A percentile compares a stretch with the other conserved stretches of the same genome.
Evolutionary conservation across 345 rosid species (phyloP).

Genomic region (Eucalyptus polybractea): DNA sequence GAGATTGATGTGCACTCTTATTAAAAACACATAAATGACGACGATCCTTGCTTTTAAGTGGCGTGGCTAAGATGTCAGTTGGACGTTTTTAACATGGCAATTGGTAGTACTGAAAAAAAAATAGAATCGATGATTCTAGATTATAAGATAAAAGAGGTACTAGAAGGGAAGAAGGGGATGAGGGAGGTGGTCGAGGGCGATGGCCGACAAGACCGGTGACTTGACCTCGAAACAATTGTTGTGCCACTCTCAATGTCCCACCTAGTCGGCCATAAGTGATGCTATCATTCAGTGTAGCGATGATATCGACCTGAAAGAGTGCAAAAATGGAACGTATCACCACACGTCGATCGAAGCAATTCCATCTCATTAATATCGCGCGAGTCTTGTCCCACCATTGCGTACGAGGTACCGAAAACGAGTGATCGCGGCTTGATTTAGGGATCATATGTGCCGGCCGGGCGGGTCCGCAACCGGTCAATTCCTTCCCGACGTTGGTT

Average conservation of each 20-base stretch:
- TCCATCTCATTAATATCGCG: fast-evolving
- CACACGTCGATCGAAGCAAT: fast-evolving
- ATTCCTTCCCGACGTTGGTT: background rate
- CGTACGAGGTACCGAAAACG: background rate
- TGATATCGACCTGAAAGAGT: background rate
- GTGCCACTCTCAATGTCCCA: too few relatives aligned
- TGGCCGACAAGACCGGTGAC: background rate
- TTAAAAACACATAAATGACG: background rate
- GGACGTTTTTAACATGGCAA: background rate
- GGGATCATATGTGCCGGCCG: background rate
- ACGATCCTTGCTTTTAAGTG: background rate
- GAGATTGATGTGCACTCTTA: background rate
- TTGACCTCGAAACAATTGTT: too few relatives aligned
- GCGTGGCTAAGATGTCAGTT: background rate
- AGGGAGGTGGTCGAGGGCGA: background rate
- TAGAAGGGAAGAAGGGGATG: background rate
- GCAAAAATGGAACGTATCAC: background rate
- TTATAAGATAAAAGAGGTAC: too few relatives aligned
- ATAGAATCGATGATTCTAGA: background rate
- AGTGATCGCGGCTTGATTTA: background rate
- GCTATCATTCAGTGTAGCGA: background rate
- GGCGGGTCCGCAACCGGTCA: background rate
- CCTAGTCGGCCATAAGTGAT: background rate
- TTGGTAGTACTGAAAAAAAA: too few relatives aligned
- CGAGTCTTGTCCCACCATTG: background rate